phyloP scores from a whole-genome alignment of 2,329 filamentous ascomycete species.

The Penicillium sp. region DNA sequence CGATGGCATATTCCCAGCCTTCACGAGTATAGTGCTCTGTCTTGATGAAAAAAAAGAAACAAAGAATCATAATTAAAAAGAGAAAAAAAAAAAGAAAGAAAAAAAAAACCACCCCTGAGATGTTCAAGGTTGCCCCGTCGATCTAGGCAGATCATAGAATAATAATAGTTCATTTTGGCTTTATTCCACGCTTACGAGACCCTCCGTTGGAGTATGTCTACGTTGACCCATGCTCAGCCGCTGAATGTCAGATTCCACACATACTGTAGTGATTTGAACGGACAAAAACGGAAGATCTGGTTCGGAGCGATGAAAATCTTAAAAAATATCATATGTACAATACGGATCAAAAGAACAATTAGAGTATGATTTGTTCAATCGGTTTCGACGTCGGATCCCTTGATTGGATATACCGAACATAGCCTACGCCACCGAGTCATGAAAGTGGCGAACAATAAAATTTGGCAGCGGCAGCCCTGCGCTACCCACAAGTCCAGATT shows the following conservation, averaged over 20 bases:
- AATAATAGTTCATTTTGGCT: neutral
- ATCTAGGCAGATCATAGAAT: neutral
- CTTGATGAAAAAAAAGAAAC: too few species aligned
- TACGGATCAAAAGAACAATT: neutral
- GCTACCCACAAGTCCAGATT: neutral
- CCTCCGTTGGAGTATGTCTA: neutral
- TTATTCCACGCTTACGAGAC: neutral
- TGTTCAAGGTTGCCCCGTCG: too few species aligned
- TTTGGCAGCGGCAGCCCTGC: neutral
- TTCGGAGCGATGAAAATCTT: neutral
- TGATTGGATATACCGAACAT: neutral
- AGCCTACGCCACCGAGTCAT: conserved; percentile 16
- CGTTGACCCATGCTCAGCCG: neutral
- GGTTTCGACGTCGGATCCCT: neutral
- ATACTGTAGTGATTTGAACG: neutral
- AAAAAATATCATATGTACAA: neutral
- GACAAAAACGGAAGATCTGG: neutral
- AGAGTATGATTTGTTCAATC: neutral
- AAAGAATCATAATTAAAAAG: too few species aligned
- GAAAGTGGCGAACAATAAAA: conserved; percentile 11
- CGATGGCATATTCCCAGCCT: too few species aligned
- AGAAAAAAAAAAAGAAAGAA: too few species aligned
- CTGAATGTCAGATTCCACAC: neutral
- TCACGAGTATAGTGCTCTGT: too few species aligned
- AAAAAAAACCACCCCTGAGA: too few species aligned